phyloP scores from a whole-genome alignment of 177 flowering plant species.

The Vitis hybrid region DNA sequence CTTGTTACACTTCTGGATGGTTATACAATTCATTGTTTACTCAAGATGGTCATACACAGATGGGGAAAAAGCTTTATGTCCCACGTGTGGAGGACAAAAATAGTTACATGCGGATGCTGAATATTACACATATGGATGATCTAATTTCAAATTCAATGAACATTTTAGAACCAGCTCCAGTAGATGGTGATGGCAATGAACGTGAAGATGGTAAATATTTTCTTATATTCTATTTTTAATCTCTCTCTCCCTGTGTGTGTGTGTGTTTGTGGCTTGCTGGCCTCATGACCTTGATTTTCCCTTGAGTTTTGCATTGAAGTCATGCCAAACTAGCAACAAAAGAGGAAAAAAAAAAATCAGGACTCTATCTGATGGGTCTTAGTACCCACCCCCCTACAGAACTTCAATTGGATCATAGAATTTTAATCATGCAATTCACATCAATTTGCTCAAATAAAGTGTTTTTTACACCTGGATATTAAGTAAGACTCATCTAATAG shows the following conservation, averaged over 20 bases:
- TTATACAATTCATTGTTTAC: constrained; percentile 18
- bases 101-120: constrained; percentile 88
- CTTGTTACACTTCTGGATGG: background rate
- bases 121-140: constrained; percentile 71
- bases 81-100: constrained; percentile 97
- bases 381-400: too few species aligned
- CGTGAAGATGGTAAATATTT: constrained; percentile 75
- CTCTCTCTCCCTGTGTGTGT: background rate
- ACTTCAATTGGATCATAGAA: too few species aligned
- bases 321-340: too few species aligned
- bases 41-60: constrained; percentile 42
- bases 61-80: constrained; percentile 75
- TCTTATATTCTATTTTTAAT: background rate
- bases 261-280: too few species aligned
- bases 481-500: too few species aligned
- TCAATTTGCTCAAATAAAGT: too few species aligned
- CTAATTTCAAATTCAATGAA: constrained; percentile 89
- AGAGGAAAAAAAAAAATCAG: too few species aligned
- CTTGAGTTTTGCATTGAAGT: too few species aligned
- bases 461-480: too few species aligned
- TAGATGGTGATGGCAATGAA: constrained; percentile 68
- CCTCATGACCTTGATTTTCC: too few species aligned
- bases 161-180: constrained; percentile 83
- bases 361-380: too few species aligned
- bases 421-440: too few species aligned